Evolutionary conservation across 2,329 filamentous ascomycete genomes (phyloP).

Genomic region (Fusarium compactum): DNA sequence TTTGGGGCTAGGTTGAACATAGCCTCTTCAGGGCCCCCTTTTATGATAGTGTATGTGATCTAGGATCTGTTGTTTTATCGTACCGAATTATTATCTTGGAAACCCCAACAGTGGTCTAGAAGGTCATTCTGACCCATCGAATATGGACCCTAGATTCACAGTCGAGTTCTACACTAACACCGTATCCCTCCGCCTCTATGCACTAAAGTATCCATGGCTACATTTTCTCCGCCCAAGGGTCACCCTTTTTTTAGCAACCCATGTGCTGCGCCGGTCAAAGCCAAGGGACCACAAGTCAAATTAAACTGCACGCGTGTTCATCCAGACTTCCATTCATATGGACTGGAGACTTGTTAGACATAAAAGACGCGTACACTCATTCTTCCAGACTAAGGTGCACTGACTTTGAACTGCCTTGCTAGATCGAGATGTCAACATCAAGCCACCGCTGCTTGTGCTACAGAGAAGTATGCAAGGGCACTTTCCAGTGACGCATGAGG

Average conservation of each 20-base stretch:
- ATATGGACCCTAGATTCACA: slow-evolving; percentile 21
- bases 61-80: background rate
- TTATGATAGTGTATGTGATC: background rate
- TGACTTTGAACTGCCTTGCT: slow-evolving; percentile 1
- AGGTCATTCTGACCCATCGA: slow-evolving; percentile 18
- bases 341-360: background rate
- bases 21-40: slow-evolving; percentile 36
- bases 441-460: slow-evolving; percentile 13
- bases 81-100: slow-evolving; percentile 9
- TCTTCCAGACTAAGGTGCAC: background rate
- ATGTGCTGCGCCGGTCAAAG: slow-evolving; percentile 19
- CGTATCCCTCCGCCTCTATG: background rate
- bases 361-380: slow-evolving; percentile 14
- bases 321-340: slow-evolving; percentile 21
- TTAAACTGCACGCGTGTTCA: slow-evolving; percentile 32
- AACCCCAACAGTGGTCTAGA: slow-evolving; percentile 16
- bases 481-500: slow-evolving; percentile 20
- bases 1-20: slow-evolving; percentile 18
- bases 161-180: slow-evolving; percentile 4
- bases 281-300: slow-evolving; percentile 26
- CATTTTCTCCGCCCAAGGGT: slow-evolving; percentile 21
- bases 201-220: slow-evolving; percentile 4
- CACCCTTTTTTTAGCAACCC: slow-evolving; percentile 43
- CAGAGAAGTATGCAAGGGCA: slow-evolving; percentile 27
- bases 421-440: slow-evolving; percentile 31